A percentile compares a stretch with the other conserved stretches of the same genome.
These are phyloP conservation scores for Silene coronaria DNA, from an alignment of 179 eudicot genomes.

Conservation along the genomic window DNA sequence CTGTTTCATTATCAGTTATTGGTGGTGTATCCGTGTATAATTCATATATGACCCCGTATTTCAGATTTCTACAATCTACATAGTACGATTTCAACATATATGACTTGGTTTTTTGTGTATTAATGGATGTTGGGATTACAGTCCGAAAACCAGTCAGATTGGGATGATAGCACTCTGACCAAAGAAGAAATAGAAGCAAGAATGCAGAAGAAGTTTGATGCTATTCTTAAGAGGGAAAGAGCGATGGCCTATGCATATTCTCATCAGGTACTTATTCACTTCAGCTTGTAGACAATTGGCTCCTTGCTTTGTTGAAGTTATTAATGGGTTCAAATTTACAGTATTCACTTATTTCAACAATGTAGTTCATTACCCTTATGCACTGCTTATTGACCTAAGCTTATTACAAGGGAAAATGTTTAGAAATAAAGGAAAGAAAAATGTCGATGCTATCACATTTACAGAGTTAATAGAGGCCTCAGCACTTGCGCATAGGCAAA, in stretches of 20 bases:
- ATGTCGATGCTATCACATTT: not conserved
- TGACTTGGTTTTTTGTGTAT: constrained; percentile 5
- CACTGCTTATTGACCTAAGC: no score
- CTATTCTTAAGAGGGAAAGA: constrained; percentile 73
- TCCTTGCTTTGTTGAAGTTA: not conserved
- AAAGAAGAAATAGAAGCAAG: constrained; percentile 77
- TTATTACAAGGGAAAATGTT: not conserved
- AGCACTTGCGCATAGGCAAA: not conserved
- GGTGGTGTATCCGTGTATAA: not conserved
- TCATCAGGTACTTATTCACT: constrained; percentile 51
- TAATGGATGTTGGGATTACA: constrained; percentile 15
- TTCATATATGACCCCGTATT: not conserved
- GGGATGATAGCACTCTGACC: constrained; percentile 86
- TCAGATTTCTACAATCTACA: not conserved
- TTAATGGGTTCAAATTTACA: not conserved
- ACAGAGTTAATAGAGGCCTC: not conserved
- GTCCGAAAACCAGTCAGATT: constrained; percentile 56
- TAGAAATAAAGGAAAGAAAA: not conserved
- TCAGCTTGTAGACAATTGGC: not conserved
- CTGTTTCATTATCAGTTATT: not conserved
- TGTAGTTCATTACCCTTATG: not conserved
- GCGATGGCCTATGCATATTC: constrained; percentile 94
- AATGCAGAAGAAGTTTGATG: constrained; percentile 67
- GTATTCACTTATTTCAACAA: not conserved
- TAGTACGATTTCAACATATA: not conserved